phyloP scores from a whole-genome alignment of 2,329 filamentous ascomycete species.

The Alternaria sp. region DNA sequence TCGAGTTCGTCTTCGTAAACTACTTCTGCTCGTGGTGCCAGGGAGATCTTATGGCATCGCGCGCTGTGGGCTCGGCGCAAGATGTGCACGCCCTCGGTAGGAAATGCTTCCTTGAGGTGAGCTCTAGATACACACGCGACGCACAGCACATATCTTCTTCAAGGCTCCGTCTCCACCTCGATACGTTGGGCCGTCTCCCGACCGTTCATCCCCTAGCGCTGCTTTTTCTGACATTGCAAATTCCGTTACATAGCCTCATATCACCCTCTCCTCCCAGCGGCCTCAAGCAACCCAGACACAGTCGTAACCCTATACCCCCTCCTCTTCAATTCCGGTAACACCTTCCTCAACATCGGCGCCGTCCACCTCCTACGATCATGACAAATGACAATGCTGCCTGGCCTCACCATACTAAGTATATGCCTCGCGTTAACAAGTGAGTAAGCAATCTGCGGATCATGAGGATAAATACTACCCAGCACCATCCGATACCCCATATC shows the following conservation, averaged over 20 bases:
- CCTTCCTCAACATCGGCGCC: slow-evolving; percentile 74
- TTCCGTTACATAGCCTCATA: not conserved
- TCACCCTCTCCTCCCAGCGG: slow-evolving; percentile 4
- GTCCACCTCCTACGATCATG: slow-evolving; percentile 89
- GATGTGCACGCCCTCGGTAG: not conserved
- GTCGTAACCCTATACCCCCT: slow-evolving; percentile 77
- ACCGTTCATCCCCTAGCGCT: not conserved
- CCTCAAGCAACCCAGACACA: slow-evolving; percentile 53
- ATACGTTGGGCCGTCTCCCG: not conserved
- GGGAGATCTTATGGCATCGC: not conserved
- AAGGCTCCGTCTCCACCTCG: not conserved
- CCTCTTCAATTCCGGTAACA: slow-evolving; percentile 74
- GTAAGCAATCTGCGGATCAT: slow-evolving; percentile 84
- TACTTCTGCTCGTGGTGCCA: not conserved
- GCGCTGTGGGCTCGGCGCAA: not conserved
- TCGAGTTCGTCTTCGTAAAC: not conserved
- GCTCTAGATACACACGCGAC: not conserved
- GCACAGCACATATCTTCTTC: not conserved
- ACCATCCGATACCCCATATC: slow-evolving; percentile 74
- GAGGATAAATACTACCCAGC: slow-evolving; percentile 86
- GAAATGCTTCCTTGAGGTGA: not conserved
- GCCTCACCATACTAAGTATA: slow-evolving; percentile 78
- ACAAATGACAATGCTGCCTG: slow-evolving; percentile 83
- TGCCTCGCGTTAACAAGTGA: slow-evolving; percentile 76
- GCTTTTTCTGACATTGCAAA: not conserved